Base-by-base conservation (phyloP, 345 rosid species). In the Rhizophora apiculata region DNA sequence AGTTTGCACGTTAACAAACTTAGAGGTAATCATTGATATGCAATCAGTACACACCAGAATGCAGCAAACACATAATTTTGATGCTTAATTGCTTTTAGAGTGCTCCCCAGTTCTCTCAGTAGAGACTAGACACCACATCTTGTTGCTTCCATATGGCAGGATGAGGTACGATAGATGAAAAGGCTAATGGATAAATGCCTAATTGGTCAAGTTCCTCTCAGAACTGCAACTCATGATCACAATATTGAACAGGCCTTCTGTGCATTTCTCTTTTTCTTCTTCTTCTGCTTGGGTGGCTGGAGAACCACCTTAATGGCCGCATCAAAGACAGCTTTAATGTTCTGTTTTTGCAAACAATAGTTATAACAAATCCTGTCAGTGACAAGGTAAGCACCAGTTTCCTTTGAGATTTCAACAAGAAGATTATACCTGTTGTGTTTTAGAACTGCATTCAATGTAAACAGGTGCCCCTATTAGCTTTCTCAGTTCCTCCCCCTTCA, bases 381-480 rank as follows among this genome's bases (percentile, higher is more conserved):
- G 61, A 3, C 36, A 18, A 63, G 26, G 66, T 46, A 59, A 58
- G 27, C 63, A 52, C 2, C 26, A 16, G 13, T 5, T 51, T 62
- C 31, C 8, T 10, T 57, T 54, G 0, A 24, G 15, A 13, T 15
- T 64, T 31, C 8, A 10, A 26, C 9, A 61, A 64, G 43, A 64
- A 24, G 31, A 62, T 6, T 3, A 19, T 67, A 87, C 97, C 97
- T 89, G 97, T 70, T 91, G 97, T 3, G 96, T 91, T 70, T 89
- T 91, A 68, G 97, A 90, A 78, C 97, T 91, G 62, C 90, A 89
- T 71, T 91, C 97, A 4, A 86, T 85, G 79, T 89, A 91, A 76
- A 88, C 78, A 67, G 91, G 84, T 62, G 96, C 93, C 1, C 96
- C 96, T 29, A 87, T 87, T 32, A 83, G 65, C 82, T 87, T 91